These are phyloP conservation scores for Neurospora sp. DNA, from an alignment of 495 filamentous ascomycete species.

Conservation along the genomic window DNA sequence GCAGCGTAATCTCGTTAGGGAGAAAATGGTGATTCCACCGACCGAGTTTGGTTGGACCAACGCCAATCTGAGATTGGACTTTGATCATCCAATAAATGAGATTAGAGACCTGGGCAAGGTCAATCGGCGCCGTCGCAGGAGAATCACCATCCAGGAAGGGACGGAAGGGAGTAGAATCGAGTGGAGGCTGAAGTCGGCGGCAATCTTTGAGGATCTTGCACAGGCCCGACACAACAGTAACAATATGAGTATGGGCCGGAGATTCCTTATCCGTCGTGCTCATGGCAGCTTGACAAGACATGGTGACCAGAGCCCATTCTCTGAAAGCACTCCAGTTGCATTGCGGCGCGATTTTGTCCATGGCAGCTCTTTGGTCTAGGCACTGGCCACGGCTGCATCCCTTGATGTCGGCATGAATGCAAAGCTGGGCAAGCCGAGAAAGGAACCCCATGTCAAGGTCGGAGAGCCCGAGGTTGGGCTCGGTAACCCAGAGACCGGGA, in stretches of 20 bases:
- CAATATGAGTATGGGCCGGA: neutral
- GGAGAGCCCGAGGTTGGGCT: neutral
- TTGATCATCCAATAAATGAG: neutral
- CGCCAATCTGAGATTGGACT: neutral
- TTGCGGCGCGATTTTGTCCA: neutral
- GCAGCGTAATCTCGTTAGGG: neutral
- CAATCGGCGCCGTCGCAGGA: fast-evolving
- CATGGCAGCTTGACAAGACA: neutral
- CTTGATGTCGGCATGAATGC: neutral
- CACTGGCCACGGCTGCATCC: neutral
- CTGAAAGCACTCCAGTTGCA: neutral
- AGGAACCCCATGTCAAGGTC: neutral
- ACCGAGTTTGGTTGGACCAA: neutral
- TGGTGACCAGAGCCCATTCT: neutral
- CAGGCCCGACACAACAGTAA: neutral
- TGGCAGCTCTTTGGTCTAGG: neutral
- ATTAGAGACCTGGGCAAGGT: neutral
- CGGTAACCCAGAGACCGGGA: neutral
- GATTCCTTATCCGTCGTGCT: neutral
- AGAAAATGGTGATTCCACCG: neutral
- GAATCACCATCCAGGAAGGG: neutral
- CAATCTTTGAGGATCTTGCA: neutral
- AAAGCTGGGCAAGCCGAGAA: neutral
- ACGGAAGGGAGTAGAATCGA: neutral
- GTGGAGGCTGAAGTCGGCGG: neutral